Evolutionary conservation across 1,284 basidiomycete species (phyloP).

Genomic region (Cronartium quercuum): DNA sequence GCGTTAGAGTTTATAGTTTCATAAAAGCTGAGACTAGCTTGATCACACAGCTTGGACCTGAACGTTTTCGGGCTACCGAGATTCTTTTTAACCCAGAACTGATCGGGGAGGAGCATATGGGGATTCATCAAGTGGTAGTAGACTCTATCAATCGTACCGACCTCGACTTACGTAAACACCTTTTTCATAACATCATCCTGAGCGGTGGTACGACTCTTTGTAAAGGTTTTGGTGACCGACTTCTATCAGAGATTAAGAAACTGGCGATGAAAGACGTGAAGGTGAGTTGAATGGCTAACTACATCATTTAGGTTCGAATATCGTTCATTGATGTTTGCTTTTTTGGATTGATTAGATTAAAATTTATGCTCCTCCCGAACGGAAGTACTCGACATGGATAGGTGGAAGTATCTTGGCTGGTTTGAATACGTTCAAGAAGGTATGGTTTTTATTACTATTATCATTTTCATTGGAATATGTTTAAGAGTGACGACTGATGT

Average conservation of each 20-base stretch:
- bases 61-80: slow-evolving; percentile 94
- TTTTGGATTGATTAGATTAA: slow-evolving; percentile 60
- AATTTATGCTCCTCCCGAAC: slow-evolving; percentile 98
- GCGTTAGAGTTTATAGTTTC: slow-evolving; percentile 25
- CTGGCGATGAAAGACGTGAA: slow-evolving; percentile 94
- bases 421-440: slow-evolving; percentile 95
- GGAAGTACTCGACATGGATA: slow-evolving; percentile 99
- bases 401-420: slow-evolving; percentile 94
- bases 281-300: background rate
- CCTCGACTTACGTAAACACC: slow-evolving; percentile 80
- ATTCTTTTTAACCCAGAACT: slow-evolving; percentile 97
- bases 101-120: slow-evolving; percentile 90
- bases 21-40: background rate
- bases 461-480: slow-evolving; percentile 23
- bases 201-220: slow-evolving; percentile 94
- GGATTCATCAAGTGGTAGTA: slow-evolving; percentile 77
- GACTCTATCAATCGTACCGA: slow-evolving; percentile 60
- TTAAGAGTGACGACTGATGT: background rate
- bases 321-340: background rate
- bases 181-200: slow-evolving; percentile 94
- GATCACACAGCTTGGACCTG: slow-evolving; percentile 68
- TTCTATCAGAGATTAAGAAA: slow-evolving; percentile 92
- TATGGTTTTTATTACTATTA: slow-evolving; percentile 46
- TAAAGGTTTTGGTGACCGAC: slow-evolving; percentile 88
- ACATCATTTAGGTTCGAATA: background rate